Evolutionary conservation across 768 basidiomycete genomes (phyloP), one percentile per base, ranked within the genome.

Genomic region (Crepidotus variabilis): DNA sequence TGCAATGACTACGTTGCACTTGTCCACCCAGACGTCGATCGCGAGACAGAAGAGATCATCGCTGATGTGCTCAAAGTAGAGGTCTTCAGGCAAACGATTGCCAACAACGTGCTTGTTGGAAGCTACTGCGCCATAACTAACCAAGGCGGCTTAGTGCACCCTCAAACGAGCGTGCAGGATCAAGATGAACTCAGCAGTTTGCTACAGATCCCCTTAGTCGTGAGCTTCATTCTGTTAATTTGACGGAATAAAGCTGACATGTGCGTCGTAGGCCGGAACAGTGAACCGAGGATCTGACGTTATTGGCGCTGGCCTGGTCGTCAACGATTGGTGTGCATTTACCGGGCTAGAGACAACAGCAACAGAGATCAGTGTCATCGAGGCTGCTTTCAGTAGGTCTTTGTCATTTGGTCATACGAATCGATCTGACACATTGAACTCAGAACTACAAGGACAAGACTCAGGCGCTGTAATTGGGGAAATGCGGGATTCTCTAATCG

Each of bases 311-410:
- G 97, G 97, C 28, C 80, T 98, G 33, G 94, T 99, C 55, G 97
- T 98, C 56, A 99, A 99, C 66, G 97, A 98, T 70, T 98, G 97
- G 97, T 93, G 92, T 75, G 97, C 97, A 9, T 98, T 98, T 74
- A 94, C 94, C n/a, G 97, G 97, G 34, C 80, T 97, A 24, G 97
- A 99, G 68, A 98, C 97, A 58, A 99, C 97, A n/a, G 97, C 97
- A 39, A 98, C 96, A 52, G 97, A 99, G 72, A 93, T 98, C 71
- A 92, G 89, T 65, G 96, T 99, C 36, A 97, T 98, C 64, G 97
- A 99, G 71, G 94, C 95, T 23, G 81, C 94, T 51, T 99, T 99
- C 80, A 94, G 94, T 96, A 66, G 65, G 94, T 85, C 47, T 57
- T 14, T 45, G 32, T 36, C 20, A 14, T 35, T 53, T 50, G 24